Conservation (phyloP, 768 basidiomycete species). For the Porpolomopsis calyptriformis region DNA sequence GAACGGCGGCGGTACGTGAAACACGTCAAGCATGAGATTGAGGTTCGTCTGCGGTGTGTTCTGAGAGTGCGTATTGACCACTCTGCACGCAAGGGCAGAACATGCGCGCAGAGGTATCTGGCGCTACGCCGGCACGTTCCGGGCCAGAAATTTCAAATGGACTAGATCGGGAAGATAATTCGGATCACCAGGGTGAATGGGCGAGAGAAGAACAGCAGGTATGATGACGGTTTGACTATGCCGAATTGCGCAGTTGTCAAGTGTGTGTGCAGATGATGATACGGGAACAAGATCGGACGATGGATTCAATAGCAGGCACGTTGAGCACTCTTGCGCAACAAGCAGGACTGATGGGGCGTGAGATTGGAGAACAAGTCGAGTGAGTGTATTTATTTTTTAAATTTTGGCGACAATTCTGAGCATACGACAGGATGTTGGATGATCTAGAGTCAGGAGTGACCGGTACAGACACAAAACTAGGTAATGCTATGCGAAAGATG, state of each 20-base stretch:
- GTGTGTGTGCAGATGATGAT: conserved; percentile 58
- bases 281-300: conserved; percentile 78
- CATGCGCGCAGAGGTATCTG: conserved; percentile 56
- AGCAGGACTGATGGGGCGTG: conserved; percentile 89
- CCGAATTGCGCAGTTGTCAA: background rate
- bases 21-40: conserved; percentile 63
- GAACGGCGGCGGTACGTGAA: conserved; percentile 67
- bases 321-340: conserved; percentile 78
- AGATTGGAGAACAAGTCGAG: conserved; percentile 89
- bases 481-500: conserved; percentile 55
- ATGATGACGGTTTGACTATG: conserved; percentile 8
- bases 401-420: conserved; percentile 1
- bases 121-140: conserved; percentile 15
- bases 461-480: conserved; percentile 52
- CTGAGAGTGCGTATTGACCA: background rate
- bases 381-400: conserved; percentile 21
- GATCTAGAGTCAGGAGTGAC: conserved; percentile 72
- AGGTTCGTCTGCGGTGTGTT: conserved; percentile 42
- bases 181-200: conserved; percentile 67
- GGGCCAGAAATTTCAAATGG: conserved; percentile 15
- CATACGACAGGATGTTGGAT: conserved; percentile 58
- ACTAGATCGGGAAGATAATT: conserved; percentile 26
- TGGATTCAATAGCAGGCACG: conserved; percentile 81
- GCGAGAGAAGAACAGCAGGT: conserved; percentile 81
- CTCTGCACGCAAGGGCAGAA: conserved; percentile 43